phyloP scores from a whole-genome alignment of 805 yeast genomes.

The Candida ficus region DNA sequence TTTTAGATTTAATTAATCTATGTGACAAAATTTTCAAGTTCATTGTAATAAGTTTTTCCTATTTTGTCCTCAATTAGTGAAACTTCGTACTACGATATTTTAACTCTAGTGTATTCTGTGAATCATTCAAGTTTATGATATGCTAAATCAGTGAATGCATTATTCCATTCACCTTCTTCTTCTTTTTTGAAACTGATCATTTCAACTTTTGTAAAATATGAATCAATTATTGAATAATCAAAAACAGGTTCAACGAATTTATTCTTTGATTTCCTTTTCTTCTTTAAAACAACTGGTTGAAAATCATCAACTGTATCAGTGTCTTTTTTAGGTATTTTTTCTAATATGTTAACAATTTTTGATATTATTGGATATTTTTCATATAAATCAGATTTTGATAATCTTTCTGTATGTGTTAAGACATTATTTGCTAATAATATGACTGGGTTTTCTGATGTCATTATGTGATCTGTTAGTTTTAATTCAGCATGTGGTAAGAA shows the following conservation, averaged over 20 bases:
- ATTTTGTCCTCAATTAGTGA: too few species aligned
- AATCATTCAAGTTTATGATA: conserved; percentile 28
- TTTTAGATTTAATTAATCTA: too few species aligned
- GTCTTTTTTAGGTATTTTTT: background rate
- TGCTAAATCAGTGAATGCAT: conserved; percentile 49
- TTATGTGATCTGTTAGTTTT: conserved; percentile 39
- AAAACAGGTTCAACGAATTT: conserved; percentile 26
- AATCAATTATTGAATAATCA: conserved; percentile 26
- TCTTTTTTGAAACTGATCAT: conserved; percentile 21
- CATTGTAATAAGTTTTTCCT: too few species aligned
- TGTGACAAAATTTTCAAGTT: too few species aligned
- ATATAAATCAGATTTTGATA: conserved; percentile 36
- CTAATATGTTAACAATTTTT: conserved; percentile 26
- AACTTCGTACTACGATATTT: too few species aligned
- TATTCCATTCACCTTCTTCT: conserved; percentile 40
- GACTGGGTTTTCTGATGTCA: conserved; percentile 31
- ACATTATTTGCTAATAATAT: conserved; percentile 47
- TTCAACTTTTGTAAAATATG: conserved; percentile 29
- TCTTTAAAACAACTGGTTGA: conserved; percentile 13
- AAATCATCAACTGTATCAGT: conserved; percentile 14
- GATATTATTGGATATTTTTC: conserved; percentile 41
- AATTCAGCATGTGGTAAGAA: conserved; percentile 78
- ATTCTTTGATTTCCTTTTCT: conserved; percentile 21
- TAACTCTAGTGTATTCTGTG: too few species aligned
- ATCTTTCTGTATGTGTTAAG: conserved; percentile 48